Percentiles rank a stretch among this genome's conserved stretches.
phyloP scores from a whole-genome alignment of 495 filamentous ascomycete species.

The Mycothermus thermophilus region DNA sequence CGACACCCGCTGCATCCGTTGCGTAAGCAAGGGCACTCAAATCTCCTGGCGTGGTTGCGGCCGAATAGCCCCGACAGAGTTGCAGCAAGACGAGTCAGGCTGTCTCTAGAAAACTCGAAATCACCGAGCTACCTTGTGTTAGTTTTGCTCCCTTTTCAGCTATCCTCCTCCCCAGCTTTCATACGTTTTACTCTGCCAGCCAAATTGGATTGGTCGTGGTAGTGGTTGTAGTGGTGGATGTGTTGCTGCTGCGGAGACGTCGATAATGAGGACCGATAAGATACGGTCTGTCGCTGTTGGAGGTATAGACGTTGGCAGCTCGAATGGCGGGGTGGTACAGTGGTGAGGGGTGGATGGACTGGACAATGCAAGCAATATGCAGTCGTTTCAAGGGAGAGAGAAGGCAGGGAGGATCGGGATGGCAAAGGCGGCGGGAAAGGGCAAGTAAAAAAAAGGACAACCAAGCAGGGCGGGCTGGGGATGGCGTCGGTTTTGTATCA shows the following conservation, averaged over 20 bases:
- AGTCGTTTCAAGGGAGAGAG: constrained; percentile 1
- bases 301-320: background rate
- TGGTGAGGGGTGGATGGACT: background rate
- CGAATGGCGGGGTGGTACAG: background rate
- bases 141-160: too few species aligned
- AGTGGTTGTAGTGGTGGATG: background rate
- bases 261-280: constrained; percentile 4
- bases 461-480: constrained; percentile 3
- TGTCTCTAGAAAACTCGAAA: too few species aligned
- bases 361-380: background rate
- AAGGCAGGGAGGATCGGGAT: background rate
- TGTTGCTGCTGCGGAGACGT: background rate
- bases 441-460: constrained; percentile 2
- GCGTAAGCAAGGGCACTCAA: too few species aligned
- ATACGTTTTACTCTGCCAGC: too few species aligned
- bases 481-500: constrained; percentile 22
- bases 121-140: too few species aligned
- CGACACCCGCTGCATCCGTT: too few species aligned
- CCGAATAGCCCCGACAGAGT: too few species aligned
- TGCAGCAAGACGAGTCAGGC: too few species aligned
- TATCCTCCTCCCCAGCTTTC: too few species aligned
- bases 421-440: background rate
- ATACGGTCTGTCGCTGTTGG: background rate
- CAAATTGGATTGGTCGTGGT: background rate
- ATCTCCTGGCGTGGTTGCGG: too few species aligned